Conservation (phyloP, 2,329 filamentous ascomycete genomes). For the Aspergillus sp. region DNA sequence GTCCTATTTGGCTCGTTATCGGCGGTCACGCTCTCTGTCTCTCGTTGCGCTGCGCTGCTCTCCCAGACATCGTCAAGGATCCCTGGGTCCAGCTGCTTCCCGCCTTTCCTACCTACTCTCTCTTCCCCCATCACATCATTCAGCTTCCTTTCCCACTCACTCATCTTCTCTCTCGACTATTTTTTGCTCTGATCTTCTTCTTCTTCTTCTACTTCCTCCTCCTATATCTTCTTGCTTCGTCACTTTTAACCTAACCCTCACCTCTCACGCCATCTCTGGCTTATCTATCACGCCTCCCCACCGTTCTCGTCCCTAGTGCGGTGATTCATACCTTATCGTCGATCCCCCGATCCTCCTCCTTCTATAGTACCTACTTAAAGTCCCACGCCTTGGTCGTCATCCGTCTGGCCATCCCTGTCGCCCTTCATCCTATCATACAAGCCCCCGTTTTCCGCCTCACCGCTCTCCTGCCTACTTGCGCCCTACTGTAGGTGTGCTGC, state of each 20-base stretch:
- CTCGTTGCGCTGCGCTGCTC: neutral
- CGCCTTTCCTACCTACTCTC: slow-evolving; percentile 18
- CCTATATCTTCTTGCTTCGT: neutral
- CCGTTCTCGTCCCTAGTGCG: neutral
- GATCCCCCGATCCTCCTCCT: neutral
- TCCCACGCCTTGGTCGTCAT: slow-evolving; percentile 9
- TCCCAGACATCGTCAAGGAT: slow-evolving; percentile 22
- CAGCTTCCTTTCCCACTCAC: slow-evolving; percentile 10
- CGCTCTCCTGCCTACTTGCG: slow-evolving; percentile 18
- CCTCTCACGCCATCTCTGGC: slow-evolving; percentile 4
- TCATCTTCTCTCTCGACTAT: slow-evolving; percentile 16
- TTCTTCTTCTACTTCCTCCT: slow-evolving; percentile 2
- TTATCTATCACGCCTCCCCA: neutral
- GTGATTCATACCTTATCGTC: neutral
- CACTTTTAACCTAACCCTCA: neutral
- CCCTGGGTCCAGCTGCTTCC: slow-evolving; percentile 30
- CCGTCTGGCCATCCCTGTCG: slow-evolving; percentile 11
- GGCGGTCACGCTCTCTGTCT: slow-evolving; percentile 27
- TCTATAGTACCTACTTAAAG: neutral
- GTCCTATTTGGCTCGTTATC: slow-evolving; percentile 27
- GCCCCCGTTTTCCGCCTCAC: slow-evolving; percentile 21
- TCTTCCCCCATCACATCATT: slow-evolving; percentile 32
- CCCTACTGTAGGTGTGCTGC: slow-evolving; percentile 1
- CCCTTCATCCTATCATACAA: slow-evolving; percentile 12
- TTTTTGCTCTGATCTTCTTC: slow-evolving; percentile 4